Percentiles rank a stretch among this genome's conserved stretches.
Conservation (phyloP, 768 basidiomycete genomes). For the Neoboletus magnificus region DNA sequence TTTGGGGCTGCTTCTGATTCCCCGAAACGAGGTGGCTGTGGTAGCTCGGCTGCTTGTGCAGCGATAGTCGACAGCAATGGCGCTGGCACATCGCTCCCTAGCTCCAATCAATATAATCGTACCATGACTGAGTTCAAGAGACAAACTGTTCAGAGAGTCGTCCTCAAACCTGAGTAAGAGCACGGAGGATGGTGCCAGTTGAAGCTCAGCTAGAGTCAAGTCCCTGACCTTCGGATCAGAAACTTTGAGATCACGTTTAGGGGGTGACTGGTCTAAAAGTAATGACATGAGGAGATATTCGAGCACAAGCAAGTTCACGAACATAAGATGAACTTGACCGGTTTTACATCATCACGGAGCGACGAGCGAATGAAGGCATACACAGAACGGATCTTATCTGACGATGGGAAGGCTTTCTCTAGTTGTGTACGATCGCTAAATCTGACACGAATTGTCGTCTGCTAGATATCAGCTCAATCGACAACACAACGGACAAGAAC, state of each 20-base stretch:
- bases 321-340: constrained; percentile 85
- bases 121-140: not conserved
- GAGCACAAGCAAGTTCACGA: constrained; percentile 26
- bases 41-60: constrained; percentile 62
- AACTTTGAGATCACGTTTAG: constrained; percentile 78
- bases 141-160: constrained; percentile 61
- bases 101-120: not conserved
- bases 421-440: constrained; percentile 81
- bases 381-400: constrained; percentile 73
- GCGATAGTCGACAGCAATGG: constrained; percentile 61
- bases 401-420: constrained; percentile 74
- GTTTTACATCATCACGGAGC: constrained; percentile 70
- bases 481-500: not conserved
- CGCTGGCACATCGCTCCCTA: constrained; percentile 56
- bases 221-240: constrained; percentile 73
- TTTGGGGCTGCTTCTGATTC: constrained; percentile 5
- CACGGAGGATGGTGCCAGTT: constrained; percentile 77
- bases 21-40: constrained; percentile 47
- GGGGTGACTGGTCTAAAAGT: constrained; percentile 69
- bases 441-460: constrained; percentile 81
- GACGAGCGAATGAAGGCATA: constrained; percentile 80
- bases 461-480: constrained; percentile 12
- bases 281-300: not conserved
- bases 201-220: constrained; percentile 61
- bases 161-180: constrained; percentile 76